Evolutionary conservation across 345 rosid genomes (phyloP), one percentile per base, ranked within the genome.

Genomic region (Cardiospermum halicacabum): DNA sequence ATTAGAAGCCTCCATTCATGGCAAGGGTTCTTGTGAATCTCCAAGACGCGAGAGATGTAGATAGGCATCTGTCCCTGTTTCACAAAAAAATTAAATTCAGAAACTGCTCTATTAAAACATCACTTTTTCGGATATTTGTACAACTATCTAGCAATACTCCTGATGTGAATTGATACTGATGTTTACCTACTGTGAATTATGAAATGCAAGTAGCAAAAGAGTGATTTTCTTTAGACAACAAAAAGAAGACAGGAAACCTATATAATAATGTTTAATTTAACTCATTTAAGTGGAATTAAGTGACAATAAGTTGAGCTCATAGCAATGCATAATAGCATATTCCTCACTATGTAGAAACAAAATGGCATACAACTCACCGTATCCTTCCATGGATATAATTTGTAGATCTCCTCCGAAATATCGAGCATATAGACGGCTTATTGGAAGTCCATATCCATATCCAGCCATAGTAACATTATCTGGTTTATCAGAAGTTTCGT

Each of bases 351-450:
- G n/a, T n/a, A 47, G 18, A 32, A 62, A 22, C 4, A 21, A 32
- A 58, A 32, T 16, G 18, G 15, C 6, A 66, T 28, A n/a, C 12
- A 53, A 74, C 99, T 84, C 73, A 94, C 99, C 99, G 36, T 94
- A 94, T 85, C 99, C 99, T 80, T 94, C 99, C 97, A 94, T 91
- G 22, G 96, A 94, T 64, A 89, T 89, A 64, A 91, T 79, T 70
- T 94, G 97, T 76, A 94, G 82, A 75, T 91, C 99, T 24, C 99
- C 99, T 65, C 99, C 99, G 26, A 94, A 94, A 69, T 94, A 94
- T 61, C 83, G 82, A 60, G 99, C 99, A 75, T 94, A 91, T 75
- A 94, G 73, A 36, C 99, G 96, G 57, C 99, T 94, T 62, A 94
- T 89, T 7, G 99, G 99, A 36, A 91, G 76, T 58, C 99, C 99